Evolutionary conservation across 75 land plant species (phyloP), one percentile per base, ranked within the genome.

Genomic region (Pseudotsuga menziesii): DNA sequence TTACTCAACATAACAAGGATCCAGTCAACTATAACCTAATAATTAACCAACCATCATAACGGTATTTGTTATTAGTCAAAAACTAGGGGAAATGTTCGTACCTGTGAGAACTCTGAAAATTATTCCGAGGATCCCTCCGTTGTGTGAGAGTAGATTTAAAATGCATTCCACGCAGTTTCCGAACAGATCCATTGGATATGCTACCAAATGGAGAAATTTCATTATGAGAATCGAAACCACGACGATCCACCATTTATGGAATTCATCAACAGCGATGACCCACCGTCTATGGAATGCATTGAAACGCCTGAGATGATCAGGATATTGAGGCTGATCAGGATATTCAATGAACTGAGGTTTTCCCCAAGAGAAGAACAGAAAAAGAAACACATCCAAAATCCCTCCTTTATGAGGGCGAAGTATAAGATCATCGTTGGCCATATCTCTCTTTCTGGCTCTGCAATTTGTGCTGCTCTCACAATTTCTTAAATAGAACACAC

Each of bases 201-300:
- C 75, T n/a, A 86, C 22, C 22, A 74, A 20, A 22, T 54, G 78
- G 56, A 92, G 73, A 58, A 92, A 54, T 74, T 80, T 80, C 20
- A 83, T 27, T 0, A 76, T 59, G 19, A 92, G 48, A 22, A 88
- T 76, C 29, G 91, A 88, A 0, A 88, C 78, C 29, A 78, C 29
- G 23, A 84, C 79, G 23, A 90, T 29, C 32, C 32, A 29, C 32
- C 32, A 1, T 29, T 0, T 29, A 29, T 29, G 0, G 32, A 29
- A 29, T 84, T 90, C 90, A 92, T 27, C 85, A 20, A 29, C 32
- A n/a, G n/a, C 29, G 23, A 84, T 81, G 23, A 90, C 1, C 32
- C 32, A 29, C 32, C 32, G 32, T 29, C 1, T 29, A 29, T 29
- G 0, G 32, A 29, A 29, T 84, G 92, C 90, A 92, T 29, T 29